Conservation (phyloP, 2,329 filamentous ascomycete genomes). For the Nemania sp. region DNA sequence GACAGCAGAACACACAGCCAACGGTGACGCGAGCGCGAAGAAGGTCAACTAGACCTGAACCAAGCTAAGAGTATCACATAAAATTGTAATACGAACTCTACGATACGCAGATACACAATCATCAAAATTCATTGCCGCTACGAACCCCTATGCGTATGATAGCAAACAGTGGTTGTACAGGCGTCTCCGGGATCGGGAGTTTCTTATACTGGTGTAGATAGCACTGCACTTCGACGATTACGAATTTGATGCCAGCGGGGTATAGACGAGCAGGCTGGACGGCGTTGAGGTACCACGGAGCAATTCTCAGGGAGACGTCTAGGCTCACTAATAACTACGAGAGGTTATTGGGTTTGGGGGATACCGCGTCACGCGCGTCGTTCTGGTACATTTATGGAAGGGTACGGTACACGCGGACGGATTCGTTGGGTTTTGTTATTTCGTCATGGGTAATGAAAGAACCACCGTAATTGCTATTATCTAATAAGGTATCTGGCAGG, state of each 20-base stretch:
- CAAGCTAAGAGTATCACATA: neutral
- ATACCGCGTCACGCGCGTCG: neutral
- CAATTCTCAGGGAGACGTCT: neutral
- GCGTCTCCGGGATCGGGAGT: neutral
- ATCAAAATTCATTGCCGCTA: neutral
- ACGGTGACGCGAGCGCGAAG: constrained; percentile 39
- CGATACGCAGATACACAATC: neutral
- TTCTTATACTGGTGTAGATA: neutral
- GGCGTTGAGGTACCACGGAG: neutral
- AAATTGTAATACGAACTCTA: neutral
- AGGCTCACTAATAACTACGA: neutral
- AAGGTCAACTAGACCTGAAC: constrained; percentile 39
- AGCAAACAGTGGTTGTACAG: neutral
- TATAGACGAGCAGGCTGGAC: neutral
- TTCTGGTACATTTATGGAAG: neutral
- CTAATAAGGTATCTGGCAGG: neutral
- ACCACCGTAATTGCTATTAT: constrained; percentile 10
- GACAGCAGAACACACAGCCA: constrained; percentile 40
- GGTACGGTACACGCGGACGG: too few relatives aligned
- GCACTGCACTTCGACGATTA: constrained; percentile 6
- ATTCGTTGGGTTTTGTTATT: too few relatives aligned
- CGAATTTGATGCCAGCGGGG: constrained; percentile 5
- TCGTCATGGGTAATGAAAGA: neutral
- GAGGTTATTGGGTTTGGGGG: neutral
- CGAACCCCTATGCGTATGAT: neutral